Evolutionary conservation across 768 basidiomycete species (phyloP).

Genomic region (Hygrocybe punicea): DNA sequence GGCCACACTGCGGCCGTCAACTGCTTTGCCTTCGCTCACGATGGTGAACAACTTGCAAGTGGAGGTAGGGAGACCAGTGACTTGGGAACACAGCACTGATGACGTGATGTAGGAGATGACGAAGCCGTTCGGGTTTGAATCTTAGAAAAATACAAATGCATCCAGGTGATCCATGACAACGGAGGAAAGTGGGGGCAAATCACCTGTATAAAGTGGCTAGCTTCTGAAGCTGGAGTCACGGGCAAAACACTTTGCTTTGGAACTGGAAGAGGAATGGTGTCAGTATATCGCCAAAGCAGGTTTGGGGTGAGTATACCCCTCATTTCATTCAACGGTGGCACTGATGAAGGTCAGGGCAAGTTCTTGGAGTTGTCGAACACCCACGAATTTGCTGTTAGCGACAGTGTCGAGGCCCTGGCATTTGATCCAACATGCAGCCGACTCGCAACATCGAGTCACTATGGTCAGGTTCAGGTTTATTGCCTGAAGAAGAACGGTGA

Average conservation of each 20-base stretch:
- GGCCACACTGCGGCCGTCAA: background rate
- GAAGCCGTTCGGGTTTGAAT: background rate
- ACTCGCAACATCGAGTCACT: background rate
- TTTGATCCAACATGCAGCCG: background rate
- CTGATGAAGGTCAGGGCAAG: background rate
- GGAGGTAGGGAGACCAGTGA: background rate
- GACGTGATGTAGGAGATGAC: background rate
- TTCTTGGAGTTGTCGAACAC: constrained; percentile 2
- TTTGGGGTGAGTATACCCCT: background rate
- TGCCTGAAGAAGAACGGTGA: constrained; percentile 1
- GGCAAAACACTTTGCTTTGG: background rate
- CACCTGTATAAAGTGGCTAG: constrained; percentile 1
- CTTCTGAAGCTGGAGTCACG: background rate
- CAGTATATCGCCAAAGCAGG: background rate
- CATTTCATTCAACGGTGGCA: background rate
- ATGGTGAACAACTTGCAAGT: constrained; percentile 1
- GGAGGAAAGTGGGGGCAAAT: background rate
- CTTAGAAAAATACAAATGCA: background rate
- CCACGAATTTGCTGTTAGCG: background rate
- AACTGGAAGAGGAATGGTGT: background rate
- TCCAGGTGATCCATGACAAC: background rate
- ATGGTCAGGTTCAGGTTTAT: background rate
- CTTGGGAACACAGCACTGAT: background rate
- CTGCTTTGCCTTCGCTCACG: background rate
- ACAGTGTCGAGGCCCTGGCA: background rate